These are phyloP conservation scores for Pythium graminicola DNA, from an alignment of 352 stramenopile species.

Conservation along the genomic window DNA sequence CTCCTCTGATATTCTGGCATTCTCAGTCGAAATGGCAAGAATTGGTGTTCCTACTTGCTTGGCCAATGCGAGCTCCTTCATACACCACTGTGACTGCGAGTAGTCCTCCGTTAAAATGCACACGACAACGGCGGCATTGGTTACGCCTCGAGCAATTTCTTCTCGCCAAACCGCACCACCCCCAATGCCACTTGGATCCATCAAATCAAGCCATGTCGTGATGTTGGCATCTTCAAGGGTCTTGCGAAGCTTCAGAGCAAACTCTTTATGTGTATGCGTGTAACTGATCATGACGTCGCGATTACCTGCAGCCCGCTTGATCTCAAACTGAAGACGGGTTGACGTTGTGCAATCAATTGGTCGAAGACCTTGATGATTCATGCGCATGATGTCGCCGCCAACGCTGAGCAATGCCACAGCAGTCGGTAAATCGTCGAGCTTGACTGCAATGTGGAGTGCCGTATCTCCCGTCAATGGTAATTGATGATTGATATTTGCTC, in stretches of 20 bases:
- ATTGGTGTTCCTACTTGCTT: constrained; percentile 78
- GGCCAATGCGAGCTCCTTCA: constrained; percentile 53
- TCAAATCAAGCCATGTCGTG: constrained; percentile 60
- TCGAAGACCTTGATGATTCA: constrained; percentile 51
- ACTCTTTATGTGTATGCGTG: constrained; percentile 58
- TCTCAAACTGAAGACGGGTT: constrained; percentile 56
- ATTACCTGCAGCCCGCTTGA: constrained; percentile 59
- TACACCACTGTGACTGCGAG: constrained; percentile 48
- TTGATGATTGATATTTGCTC: constrained; percentile 72
- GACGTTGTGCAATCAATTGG: constrained; percentile 62
- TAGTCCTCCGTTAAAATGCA: constrained; percentile 62
- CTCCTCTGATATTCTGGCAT: constrained; percentile 69
- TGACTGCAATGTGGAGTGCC: constrained; percentile 70
- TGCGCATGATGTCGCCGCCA: constrained; percentile 71
- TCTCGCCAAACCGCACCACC: constrained; percentile 57
- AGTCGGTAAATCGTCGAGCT: constrained; percentile 69
- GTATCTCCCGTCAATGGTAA: constrained; percentile 61
- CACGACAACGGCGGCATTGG: constrained; percentile 49
- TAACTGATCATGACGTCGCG: constrained; percentile 75
- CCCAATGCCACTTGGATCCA: constrained; percentile 56
- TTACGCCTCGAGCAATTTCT: constrained; percentile 56
- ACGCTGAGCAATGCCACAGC: constrained; percentile 63
- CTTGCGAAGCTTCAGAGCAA: constrained; percentile 54
- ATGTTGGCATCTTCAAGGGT: constrained; percentile 54
- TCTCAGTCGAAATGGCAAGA: constrained; percentile 68